Evolutionary conservation across 2,329 filamentous ascomycete genomes (phyloP), one percentile per base, ranked within the genome.

Genomic region (Chaetomium sp.): DNA sequence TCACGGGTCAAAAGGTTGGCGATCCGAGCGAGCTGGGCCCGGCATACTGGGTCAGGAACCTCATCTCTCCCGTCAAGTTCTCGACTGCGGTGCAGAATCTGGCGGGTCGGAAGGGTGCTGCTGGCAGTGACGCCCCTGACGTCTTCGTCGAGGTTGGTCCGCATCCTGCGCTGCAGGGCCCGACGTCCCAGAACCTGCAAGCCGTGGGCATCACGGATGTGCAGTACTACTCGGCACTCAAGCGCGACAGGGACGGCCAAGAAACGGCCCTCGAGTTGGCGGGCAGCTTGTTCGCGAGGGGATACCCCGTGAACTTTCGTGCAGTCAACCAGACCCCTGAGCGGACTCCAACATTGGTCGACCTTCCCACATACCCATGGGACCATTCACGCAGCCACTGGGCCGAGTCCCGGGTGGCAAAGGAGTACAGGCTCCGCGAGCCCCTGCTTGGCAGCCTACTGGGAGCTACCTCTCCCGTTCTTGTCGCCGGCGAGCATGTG

Each of bases 111-210:
- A 55, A 55, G 9, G 25, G 49, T 16, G 21, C 21, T 13, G 49
- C 23, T 1, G 49, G 33, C 10, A 12, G n/a, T n/a, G n/a, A 47
- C 16, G 16, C 38, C 38, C 38, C n/a, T 31, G 31, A 56, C 12
- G 54, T 55, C 29, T 57, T 57, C 16, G 54, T 57, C 8, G 54
- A 57, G 13, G 16, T 57, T 13, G 54, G 54, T 13, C 54, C 54
- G 21, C 54, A 57, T 13, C 35, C 54, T 9, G 54, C 54, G 4
- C 54, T 57, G 6, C 33, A 38, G 10, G 54, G 54, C 21, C 54
- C 54, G 35, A 42, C 35, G 2, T 23, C 10, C 4, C 54, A 57
- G 31, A 57, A 10, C 54, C 31, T 57, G 33, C 31, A 57, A 10
- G n/a, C 54, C n/a, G 33, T 25, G n/a, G 35, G 35, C n/a, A 25